Conservation (phyloP, 2,329 filamentous ascomycete genomes). For the Xylaria sp. region DNA sequence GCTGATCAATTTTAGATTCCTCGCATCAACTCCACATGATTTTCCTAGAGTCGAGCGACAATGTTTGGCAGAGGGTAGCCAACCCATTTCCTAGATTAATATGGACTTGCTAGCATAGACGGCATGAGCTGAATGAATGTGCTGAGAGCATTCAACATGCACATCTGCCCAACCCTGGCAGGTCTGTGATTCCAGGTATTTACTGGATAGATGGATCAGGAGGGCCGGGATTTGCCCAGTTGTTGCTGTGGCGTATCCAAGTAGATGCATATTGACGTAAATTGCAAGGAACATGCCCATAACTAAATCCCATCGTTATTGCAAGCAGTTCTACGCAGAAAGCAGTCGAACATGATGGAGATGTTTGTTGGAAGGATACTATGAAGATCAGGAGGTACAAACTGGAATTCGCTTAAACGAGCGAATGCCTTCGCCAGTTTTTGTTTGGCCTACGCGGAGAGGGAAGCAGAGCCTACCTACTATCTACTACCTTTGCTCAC, state of each 20-base stretch:
- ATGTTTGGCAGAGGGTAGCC: not conserved
- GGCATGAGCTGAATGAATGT: not conserved
- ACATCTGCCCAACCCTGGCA: conserved; percentile 16
- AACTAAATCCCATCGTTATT: not conserved
- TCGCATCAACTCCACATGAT: not conserved
- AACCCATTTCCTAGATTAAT: not conserved
- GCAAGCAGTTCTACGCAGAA: not conserved
- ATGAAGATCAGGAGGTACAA: not conserved
- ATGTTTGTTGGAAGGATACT: not conserved
- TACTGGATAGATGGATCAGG: not conserved
- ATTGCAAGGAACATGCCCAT: not conserved
- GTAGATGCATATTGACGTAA: conserved; percentile 10
- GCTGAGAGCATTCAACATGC: conserved; percentile 9
- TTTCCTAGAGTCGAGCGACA: not conserved
- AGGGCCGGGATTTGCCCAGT: not conserved
- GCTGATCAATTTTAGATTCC: not conserved
- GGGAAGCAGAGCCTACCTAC: no score
- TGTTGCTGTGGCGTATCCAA: not conserved
- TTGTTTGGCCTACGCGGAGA: not conserved
- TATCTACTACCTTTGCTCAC: conserved; percentile 4
- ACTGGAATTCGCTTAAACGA: not conserved
- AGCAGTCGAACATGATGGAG: not conserved
- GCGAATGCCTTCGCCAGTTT: not conserved
- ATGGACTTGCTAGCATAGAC: not conserved
- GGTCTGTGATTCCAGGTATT: not conserved